phyloP scores from a whole-genome alignment of 441 rosid genomes.

The Dalechampia spathulata region DNA sequence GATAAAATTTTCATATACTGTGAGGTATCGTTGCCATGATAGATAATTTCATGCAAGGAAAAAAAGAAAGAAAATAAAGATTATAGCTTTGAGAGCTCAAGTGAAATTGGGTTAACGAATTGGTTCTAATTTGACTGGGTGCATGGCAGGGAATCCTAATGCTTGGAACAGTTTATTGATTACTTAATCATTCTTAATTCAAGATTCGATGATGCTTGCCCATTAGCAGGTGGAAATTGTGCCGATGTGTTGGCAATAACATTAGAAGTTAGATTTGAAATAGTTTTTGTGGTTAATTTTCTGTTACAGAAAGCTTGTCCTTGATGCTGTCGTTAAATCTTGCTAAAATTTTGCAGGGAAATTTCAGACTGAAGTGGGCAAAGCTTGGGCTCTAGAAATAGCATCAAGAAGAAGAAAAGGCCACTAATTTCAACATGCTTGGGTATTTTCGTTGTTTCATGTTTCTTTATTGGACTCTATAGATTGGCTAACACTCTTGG shows the following conservation, averaged over 20 bases:
- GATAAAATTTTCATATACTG: neutral
- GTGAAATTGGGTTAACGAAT: neutral
- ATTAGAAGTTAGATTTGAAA: neutral
- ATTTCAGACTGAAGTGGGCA: constrained; percentile 85
- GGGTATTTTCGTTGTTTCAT: neutral
- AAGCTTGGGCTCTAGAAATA: constrained; percentile 88
- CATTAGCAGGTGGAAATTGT: neutral
- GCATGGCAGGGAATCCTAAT: no score
- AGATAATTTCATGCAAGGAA: neutral
- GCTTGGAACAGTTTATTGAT: neutral
- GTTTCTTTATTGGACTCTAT: neutral
- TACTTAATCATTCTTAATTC: neutral
- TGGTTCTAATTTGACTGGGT: neutral
- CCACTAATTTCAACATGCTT: neutral
- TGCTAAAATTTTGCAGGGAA: constrained; percentile 46
- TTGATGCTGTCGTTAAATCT: neutral
- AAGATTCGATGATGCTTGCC: neutral
- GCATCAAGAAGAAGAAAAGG: constrained; percentile 57
- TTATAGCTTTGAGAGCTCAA: neutral
- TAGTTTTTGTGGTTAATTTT: neutral
- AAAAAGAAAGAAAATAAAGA: neutral
- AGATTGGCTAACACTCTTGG: neutral
- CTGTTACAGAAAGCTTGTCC: neutral
- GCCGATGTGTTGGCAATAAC: neutral
- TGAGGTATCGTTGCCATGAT: neutral